Evolutionary conservation across 768 basidiomycete genomes (phyloP).

Genomic region (Hemileccinum rubropunctum): DNA sequence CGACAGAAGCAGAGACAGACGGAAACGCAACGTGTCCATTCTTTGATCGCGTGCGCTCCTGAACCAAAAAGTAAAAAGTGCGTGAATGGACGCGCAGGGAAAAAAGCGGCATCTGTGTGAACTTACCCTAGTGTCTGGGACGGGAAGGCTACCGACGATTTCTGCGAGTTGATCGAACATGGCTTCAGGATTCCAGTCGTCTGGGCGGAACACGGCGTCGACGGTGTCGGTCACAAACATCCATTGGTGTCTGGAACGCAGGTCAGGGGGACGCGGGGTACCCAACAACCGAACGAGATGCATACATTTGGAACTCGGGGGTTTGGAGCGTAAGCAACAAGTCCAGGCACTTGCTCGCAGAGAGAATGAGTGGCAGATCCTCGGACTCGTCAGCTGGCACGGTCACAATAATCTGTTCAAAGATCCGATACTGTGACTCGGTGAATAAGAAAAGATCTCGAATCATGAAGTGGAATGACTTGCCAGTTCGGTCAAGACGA

Average conservation of each 20-base stretch:
- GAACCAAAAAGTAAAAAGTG: too few species aligned
- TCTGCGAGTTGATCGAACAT: slow-evolving; percentile 91
- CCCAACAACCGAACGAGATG: not conserved
- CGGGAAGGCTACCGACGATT: slow-evolving; percentile 67
- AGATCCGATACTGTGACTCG: slow-evolving; percentile 73
- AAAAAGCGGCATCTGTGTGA: not conserved
- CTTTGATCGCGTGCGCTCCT: slow-evolving; percentile 30
- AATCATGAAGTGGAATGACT: slow-evolving; percentile 17
- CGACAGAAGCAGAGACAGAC: slow-evolving; percentile 15
- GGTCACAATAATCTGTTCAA: slow-evolving; percentile 73
- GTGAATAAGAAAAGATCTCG: not conserved
- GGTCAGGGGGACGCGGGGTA: slow-evolving; percentile 5
- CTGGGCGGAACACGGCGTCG: slow-evolving; percentile 87
- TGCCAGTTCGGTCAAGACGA: slow-evolving; percentile 89
- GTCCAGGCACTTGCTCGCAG: slow-evolving; percentile 94
- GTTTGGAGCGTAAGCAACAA: slow-evolving; percentile 90
- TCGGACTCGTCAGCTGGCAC: slow-evolving; percentile 83
- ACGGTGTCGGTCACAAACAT: slow-evolving; percentile 98
- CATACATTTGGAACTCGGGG: slow-evolving; percentile 96
- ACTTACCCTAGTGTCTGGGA: slow-evolving; percentile 33
- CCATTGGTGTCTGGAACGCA: slow-evolving; percentile 80
- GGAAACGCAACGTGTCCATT: slow-evolving; percentile 23
- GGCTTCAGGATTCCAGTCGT: slow-evolving; percentile 79
- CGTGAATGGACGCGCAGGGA: not conserved
- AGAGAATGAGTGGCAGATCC: slow-evolving; percentile 75